Conservation (phyloP, 306 rosid species). For the Gastrolobium bilobum region DNA sequence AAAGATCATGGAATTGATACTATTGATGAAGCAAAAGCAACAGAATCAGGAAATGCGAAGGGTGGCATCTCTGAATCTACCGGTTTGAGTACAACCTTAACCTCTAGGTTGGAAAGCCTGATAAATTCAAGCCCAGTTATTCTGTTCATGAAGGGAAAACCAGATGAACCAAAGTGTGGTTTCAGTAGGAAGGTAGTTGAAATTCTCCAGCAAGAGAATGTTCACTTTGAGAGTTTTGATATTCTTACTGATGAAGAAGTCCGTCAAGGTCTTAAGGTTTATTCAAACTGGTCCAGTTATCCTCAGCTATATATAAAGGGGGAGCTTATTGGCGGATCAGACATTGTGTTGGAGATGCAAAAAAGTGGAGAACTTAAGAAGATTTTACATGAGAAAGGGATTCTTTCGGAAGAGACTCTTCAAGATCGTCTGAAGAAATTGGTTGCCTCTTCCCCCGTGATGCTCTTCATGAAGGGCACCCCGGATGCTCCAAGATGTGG, state of each 20-base stretch:
- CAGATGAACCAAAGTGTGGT: constrained; percentile 92
- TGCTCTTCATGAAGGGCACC: constrained; percentile 94
- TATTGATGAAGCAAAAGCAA: constrained; percentile 50
- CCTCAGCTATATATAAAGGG: constrained; percentile 86
- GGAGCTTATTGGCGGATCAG: constrained; percentile 93
- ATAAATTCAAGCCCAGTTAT: constrained; percentile 76
- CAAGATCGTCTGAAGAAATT: constrained; percentile 83
- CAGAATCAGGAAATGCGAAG: constrained; percentile 61
- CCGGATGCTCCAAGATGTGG: constrained; percentile 94
- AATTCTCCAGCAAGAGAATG: constrained; percentile 85
- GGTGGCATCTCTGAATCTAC: constrained; percentile 73
- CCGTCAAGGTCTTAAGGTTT: constrained; percentile 92
- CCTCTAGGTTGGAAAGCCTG: constrained; percentile 70
- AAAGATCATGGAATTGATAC: constrained; percentile 75
- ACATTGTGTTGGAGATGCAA: constrained; percentile 94
- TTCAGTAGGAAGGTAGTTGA: constrained; percentile 95
- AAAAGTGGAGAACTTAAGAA: constrained; percentile 87
- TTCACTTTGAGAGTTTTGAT: constrained; percentile 77
- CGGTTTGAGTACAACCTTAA: constrained; percentile 68
- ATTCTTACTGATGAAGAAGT: constrained; percentile 86
- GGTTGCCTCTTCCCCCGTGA: constrained; percentile 73
- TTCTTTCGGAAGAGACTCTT: constrained; percentile 58
- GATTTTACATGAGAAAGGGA: constrained; percentile 72
- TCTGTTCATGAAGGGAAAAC: constrained; percentile 93
- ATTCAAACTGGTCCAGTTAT: constrained; percentile 97